phyloP scores from a whole-genome alignment of 2,329 filamentous ascomycete genomes.

The Tolypocladium endophyticum region DNA sequence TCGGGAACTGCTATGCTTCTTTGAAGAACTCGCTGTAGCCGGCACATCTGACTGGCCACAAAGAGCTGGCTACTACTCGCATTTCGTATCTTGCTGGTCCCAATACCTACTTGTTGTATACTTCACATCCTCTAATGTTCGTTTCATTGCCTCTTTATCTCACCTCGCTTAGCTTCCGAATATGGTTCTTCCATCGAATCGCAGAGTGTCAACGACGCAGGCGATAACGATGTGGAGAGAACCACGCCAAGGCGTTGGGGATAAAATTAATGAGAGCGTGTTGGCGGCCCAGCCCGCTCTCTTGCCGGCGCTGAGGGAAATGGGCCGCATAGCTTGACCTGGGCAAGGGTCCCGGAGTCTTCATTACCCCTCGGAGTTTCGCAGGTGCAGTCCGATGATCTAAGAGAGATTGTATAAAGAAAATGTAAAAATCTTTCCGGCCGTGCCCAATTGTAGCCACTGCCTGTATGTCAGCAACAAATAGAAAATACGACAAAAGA shows the following conservation, averaged over 20 bases:
- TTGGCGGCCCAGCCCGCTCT: background rate
- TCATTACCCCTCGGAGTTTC: background rate
- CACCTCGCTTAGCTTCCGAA: background rate
- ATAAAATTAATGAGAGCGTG: background rate
- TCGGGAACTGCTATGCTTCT: background rate
- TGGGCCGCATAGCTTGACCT: background rate
- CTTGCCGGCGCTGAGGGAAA: background rate
- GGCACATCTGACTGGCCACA: background rate
- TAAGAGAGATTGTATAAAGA: no score
- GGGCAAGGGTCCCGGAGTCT: background rate
- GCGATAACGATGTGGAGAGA: background rate
- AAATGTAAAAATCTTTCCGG: background rate
- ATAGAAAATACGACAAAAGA: background rate
- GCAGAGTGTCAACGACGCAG: background rate
- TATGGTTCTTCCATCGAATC: background rate
- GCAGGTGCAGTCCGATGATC: background rate
- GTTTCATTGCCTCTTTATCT: background rate
- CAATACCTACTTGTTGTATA: background rate
- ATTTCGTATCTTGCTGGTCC: background rate
- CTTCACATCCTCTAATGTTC: background rate
- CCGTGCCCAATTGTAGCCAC: background rate
- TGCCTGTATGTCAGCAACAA: no score
- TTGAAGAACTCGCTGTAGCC: background rate
- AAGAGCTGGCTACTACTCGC: background rate
- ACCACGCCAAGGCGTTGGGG: background rate